Evolutionary conservation across 345 rosid genomes (phyloP).

Genomic region (Ceriops zippeliana): DNA sequence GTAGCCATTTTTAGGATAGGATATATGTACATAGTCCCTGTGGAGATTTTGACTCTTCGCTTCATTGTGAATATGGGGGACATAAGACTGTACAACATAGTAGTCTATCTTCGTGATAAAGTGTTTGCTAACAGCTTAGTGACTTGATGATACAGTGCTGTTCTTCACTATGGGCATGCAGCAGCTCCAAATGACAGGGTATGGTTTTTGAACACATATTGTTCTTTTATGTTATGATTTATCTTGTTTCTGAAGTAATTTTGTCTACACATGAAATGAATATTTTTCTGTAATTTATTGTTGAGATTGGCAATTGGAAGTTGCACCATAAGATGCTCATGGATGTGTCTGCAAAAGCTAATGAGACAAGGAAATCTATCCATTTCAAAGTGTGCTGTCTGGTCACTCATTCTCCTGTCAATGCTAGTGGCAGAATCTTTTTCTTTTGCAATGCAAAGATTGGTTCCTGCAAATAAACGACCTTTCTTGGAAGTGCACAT

Average conservation of each 20-base stretch:
- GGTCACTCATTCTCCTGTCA: background rate
- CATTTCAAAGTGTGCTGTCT: background rate
- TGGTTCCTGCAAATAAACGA: background rate
- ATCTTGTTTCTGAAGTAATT: background rate
- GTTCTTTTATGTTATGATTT: conserved; percentile 1
- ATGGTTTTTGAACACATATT: conserved; percentile 12
- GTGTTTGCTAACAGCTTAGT: conserved; percentile 12
- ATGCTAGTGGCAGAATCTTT: background rate
- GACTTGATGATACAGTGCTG: conserved; percentile 54
- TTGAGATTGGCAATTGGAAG: background rate
- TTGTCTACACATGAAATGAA: background rate
- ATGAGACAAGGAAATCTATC: background rate
- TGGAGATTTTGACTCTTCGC: background rate
- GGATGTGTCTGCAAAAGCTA: background rate
- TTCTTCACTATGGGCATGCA: conserved; percentile 96
- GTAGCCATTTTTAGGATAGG: background rate
- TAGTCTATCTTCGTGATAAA: conserved; percentile 6
- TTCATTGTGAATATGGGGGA: background rate
- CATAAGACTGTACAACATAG: background rate
- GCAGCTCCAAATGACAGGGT: conserved; percentile 99
- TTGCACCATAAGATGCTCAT: background rate
- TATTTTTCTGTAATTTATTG: background rate
- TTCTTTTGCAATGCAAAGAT: background rate
- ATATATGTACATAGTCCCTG: too few species aligned
- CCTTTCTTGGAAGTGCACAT: too few species aligned